Percentiles rank a stretch among this genome's conserved stretches.
These are phyloP conservation scores for Microdochium paspali DNA, from an alignment of 2,329 filamentous ascomycete species.

Conservation along the genomic window DNA sequence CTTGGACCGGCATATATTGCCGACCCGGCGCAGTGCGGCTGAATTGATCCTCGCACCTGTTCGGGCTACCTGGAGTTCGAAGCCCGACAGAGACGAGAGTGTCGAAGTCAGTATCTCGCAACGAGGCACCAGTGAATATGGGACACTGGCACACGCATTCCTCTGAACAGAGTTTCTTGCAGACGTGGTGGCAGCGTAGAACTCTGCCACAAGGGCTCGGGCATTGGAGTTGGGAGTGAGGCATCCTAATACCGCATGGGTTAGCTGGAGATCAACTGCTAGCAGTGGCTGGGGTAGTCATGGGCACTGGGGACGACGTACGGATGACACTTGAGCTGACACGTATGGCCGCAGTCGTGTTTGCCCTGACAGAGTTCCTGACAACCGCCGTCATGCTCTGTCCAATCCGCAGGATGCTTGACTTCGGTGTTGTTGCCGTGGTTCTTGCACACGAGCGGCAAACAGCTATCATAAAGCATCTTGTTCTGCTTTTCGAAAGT, in stretches of 20 bases:
- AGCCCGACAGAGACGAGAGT: not conserved
- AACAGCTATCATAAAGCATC: constrained; percentile 18
- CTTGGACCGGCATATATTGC: no score
- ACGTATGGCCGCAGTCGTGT: constrained; percentile 18
- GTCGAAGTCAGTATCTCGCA: not conserved
- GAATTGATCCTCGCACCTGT: not conserved
- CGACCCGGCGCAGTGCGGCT: no score
- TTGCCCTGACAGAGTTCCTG: constrained; percentile 9
- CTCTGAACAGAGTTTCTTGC: constrained; percentile 15
- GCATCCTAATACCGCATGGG: constrained; percentile 8
- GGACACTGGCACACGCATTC: constrained; percentile 10
- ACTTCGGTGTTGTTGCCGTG: constrained; percentile 47
- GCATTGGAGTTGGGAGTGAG: constrained; percentile 15
- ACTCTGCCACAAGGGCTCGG: constrained; percentile 13
- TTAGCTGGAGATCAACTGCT: no score
- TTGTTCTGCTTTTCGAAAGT: constrained; percentile 28
- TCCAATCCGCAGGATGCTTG: constrained; percentile 42
- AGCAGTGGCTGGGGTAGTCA: no score
- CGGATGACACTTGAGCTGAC: constrained; percentile 19
- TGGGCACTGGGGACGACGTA: constrained; percentile 8
- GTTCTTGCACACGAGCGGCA: constrained; percentile 55
- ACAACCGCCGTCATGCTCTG: constrained; percentile 17
- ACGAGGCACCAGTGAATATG: not conserved
- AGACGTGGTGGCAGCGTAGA: constrained; percentile 16
- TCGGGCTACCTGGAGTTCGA: not conserved